These are phyloP conservation scores for Chlorella vulgaris DNA, from an alignment of 139 green algal genomes.

Conservation along the genomic window DNA sequence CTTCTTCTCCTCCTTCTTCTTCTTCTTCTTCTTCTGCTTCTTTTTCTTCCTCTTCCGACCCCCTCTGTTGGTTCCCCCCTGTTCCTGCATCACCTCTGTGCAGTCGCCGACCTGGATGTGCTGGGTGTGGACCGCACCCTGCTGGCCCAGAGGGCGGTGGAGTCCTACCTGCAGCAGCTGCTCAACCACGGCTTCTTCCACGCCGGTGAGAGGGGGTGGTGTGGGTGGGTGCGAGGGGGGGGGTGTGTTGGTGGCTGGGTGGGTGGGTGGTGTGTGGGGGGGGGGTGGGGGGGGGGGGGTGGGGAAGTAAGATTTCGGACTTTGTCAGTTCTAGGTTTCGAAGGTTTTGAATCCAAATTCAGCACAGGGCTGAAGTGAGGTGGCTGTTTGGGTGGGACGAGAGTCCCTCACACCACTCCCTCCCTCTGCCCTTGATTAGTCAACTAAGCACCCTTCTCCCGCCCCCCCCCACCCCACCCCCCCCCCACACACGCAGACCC, in stretches of 20 bases:
- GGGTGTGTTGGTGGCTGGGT: neutral
- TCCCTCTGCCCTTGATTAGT: no score
- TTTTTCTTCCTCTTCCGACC: neutral
- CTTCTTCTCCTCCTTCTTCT: no score
- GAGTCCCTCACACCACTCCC: no score
- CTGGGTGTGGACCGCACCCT: conserved; percentile 86
- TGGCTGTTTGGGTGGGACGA: no score
- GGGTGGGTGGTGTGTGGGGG: neutral
- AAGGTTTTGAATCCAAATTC: no score
- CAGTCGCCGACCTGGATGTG: conserved; percentile 70
- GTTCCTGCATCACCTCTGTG: no score
- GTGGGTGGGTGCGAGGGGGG: conserved; percentile 44
- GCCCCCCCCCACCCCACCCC: neutral
- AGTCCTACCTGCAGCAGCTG: conserved; percentile 97
- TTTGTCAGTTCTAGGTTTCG: no score
- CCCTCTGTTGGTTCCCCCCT: no score
- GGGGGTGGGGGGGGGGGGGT: neutral
- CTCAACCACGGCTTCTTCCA: conserved; percentile 94
- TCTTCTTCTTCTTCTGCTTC: no score
- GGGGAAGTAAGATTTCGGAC: no score
- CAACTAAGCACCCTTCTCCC: no score
- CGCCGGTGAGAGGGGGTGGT: conserved; percentile 59
- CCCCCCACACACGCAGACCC: conserved; percentile 86
- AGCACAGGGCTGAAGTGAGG: no score
- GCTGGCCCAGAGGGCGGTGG: conserved; percentile 83